Base-by-base conservation (phyloP, 139 green algal species). In the Marvania coccoides region DNA sequence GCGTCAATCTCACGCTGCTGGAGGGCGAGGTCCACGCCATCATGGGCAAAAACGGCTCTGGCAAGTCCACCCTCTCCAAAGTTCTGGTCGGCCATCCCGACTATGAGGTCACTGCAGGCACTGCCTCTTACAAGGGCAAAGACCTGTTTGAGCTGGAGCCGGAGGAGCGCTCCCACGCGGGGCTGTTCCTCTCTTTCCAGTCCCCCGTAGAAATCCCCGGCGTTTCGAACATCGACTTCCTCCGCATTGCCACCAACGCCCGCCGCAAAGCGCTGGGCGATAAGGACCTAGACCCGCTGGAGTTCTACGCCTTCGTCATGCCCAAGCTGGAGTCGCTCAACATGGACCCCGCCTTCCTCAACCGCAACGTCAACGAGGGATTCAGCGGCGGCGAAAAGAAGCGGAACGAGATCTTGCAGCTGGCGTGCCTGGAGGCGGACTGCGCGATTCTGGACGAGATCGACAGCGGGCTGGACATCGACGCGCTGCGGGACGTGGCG, bases 381-480 rank as follows among this genome's bases (percentile, higher is more conserved):
- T 99, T 99, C 81, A 92, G 80, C 12, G 94, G 94, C 19, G 95
- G 95, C 35, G 95, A 99, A 74, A 98, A 97, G 85, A 99, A 99
- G 81, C 79, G 95, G 13, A 99, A 99, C 66, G 95, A 99, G 70
- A 88, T 91, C 24, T 42, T 92, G 58, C 89, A 97, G 82, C 76
- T 99, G 30, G 87, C 94, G 23, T 95, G 98, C 12, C 68, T 97
- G 9, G 89, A 97, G 76, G 81, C 85, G 15, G 85, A 96, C 23
- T 83, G 93, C 69, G 72, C 88, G 12, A 94, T 96, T 33, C 76
- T 88, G 66, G 81, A 88, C 47, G 81, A 95, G 64, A 95, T 95
- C 57, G 88, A 95, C 65, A 95, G 86, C 15, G 94, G 94, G 14
- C 82, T 99, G 47, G 94, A 99, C 81, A 93, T 99, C 61, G 90